Percentiles rank a stretch among this genome's conserved stretches.
These are phyloP conservation scores for Diplodia mutila DNA, from an alignment of 2,329 filamentous ascomycete species.

Conservation along the genomic window DNA sequence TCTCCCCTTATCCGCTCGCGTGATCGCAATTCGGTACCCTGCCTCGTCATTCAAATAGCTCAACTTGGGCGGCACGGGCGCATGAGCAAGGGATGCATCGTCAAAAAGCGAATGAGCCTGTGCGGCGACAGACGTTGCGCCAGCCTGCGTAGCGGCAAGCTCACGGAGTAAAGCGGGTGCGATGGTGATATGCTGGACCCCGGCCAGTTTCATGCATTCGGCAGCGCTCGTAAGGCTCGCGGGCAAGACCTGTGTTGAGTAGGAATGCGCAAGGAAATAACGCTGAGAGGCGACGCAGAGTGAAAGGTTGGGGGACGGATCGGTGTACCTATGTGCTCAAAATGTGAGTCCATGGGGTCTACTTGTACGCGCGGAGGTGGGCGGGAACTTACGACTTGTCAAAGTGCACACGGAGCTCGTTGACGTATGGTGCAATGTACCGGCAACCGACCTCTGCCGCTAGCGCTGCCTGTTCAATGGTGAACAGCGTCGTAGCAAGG, in stretches of 20 bases:
- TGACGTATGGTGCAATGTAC: constrained; percentile 68
- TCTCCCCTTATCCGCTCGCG: not conserved
- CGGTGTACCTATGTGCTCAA: constrained; percentile 42
- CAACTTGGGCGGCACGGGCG: constrained; percentile 4
- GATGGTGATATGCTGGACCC: constrained; percentile 63
- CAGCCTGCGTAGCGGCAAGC: constrained; percentile 29
- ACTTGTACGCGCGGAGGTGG: not conserved
- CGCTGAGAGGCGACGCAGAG: constrained; percentile 57
- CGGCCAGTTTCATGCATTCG: constrained; percentile 63
- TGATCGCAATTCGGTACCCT: constrained; percentile 3
- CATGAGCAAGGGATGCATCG: not conserved
- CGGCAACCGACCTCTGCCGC: constrained; percentile 62
- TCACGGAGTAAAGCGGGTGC: constrained; percentile 56
- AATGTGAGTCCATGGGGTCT: no score
- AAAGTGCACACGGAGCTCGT: constrained; percentile 65
- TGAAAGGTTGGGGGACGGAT: constrained; percentile 54
- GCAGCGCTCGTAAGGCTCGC: constrained; percentile 61
- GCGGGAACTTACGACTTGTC: constrained; percentile 25
- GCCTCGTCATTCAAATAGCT: constrained; percentile 4
- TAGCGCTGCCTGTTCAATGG: constrained; percentile 62
- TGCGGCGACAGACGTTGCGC: not conserved
- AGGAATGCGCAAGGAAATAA: constrained; percentile 52
- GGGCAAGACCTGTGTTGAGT: constrained; percentile 56
- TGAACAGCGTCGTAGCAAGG: constrained; percentile 66
- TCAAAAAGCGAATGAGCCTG: constrained; percentile 2